Base-by-base conservation (phyloP, 2,329 filamentous ascomycete species). In the Pezicula radicicola region DNA sequence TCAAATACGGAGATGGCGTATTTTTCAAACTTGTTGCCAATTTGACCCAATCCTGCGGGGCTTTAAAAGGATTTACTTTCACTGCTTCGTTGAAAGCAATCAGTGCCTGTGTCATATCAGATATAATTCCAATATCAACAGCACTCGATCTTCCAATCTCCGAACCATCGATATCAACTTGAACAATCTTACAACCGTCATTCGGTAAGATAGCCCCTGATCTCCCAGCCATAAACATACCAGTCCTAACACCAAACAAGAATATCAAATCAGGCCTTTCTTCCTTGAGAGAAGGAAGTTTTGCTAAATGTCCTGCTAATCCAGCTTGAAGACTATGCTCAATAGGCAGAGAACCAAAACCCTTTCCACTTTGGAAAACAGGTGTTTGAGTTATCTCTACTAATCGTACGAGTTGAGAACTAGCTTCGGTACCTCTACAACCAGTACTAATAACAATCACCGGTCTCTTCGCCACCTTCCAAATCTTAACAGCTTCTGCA, bases 121-220 rank as follows among this genome's bases (percentile, higher is more conserved):
- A 70, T 3, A 74, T 65, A 30, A 76, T 71, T 1, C 71, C 72
- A 4, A 75, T 55, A 27, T 72, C 66, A 21, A 75, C 61, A 10
- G 68, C 63, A 21, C 66, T 60, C 1, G 69, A 68, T n/a, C 30
- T 4, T 13, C 30, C 30, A 33, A 33, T 33, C 4, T 33, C 30
- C 3, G 30, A 33, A 13, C 30, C 30, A 13, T 33, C 30, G 9
- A 33, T 33, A 7, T 33, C 30, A 12, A 33, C 30, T 33, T 33
- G 30, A 13, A 33, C 30, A 33, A 33, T 33, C 30, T 33, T 33
- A 5, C 30, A 33, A 13, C 10, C 10, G 30, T 71, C 74, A 2
- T 62, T 64, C 1, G 73, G 72, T 7, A 76, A 65, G 35, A 74
- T 65, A 27, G 64, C 65, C 13, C 69, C 69, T 37, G 62, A 62